Evolutionary conservation across 352 stramenopile genomes (phyloP).

Genomic region (Pythium vanterpoolii): DNA sequence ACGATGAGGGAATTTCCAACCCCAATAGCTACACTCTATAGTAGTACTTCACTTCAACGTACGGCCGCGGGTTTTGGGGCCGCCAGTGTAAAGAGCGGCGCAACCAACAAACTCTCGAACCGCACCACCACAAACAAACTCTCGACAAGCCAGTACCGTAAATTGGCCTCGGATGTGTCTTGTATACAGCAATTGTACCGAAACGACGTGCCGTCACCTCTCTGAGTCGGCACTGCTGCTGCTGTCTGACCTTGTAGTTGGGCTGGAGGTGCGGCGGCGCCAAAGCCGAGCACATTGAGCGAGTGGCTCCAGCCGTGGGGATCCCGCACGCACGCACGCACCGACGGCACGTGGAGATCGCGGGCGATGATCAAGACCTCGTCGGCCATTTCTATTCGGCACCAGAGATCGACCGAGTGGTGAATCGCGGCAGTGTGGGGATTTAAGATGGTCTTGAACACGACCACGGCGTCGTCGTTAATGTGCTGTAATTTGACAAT

Average conservation of each 20-base stretch:
- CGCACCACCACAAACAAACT: conserved; percentile 41
- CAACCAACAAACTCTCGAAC: conserved; percentile 39
- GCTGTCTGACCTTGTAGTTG: neutral
- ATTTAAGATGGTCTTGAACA: conserved; percentile 39
- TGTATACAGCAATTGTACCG: conserved; percentile 30
- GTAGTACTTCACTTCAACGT: neutral
- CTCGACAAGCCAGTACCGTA: conserved; percentile 44
- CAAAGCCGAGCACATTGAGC: conserved; percentile 16
- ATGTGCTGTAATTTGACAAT: conserved; percentile 35
- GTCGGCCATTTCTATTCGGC: conserved; percentile 25
- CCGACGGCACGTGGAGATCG: conserved; percentile 23
- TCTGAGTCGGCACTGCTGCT: neutral
- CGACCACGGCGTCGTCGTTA: conserved; percentile 33
- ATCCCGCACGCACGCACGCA: conserved; percentile 21
- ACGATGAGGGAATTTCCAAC: neutral
- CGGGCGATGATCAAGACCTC: conserved; percentile 34
- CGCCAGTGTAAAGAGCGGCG: conserved; percentile 12
- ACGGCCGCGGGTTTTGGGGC: neutral
- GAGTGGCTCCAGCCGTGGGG: conserved; percentile 26
- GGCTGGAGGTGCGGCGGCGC: neutral
- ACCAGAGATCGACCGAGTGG: conserved; percentile 33
- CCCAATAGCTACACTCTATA: neutral
- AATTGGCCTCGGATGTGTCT: conserved; percentile 21
- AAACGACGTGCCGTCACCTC: conserved; percentile 13
- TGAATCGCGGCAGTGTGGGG: conserved; percentile 29